phyloP scores from a whole-genome alignment of 805 yeast genomes.

The Lipomyces mesembrius region DNA sequence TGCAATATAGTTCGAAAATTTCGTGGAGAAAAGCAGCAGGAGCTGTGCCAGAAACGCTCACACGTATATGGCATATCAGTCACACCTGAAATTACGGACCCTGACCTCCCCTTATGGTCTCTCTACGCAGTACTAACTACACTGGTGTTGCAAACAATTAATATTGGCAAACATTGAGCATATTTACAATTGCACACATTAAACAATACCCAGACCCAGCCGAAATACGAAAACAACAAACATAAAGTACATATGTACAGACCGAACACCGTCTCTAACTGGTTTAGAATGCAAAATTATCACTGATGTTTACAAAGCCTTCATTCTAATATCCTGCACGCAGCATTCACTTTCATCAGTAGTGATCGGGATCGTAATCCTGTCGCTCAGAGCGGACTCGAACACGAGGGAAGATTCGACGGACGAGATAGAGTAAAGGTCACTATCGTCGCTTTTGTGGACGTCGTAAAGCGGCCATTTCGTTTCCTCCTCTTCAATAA shows the following conservation, averaged over 20 bases:
- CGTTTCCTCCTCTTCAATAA: constrained; percentile 10
- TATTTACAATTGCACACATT: not conserved
- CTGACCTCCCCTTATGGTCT: no score
- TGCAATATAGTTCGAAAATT: not conserved
- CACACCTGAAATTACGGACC: not conserved
- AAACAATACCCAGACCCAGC: not conserved
- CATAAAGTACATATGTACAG: not conserved
- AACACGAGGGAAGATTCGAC: not conserved
- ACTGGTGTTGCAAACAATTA: no score
- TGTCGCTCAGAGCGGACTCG: not conserved
- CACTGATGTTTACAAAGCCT: not conserved
- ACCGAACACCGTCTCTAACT: not conserved
- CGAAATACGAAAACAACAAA: not conserved
- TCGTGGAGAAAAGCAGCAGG: not conserved
- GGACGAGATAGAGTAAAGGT: constrained; percentile 8
- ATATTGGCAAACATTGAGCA: not conserved
- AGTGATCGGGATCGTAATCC: constrained; percentile 5
- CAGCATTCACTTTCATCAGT: not conserved
- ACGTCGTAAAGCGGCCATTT: constrained; percentile 12
- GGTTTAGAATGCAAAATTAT: not conserved
- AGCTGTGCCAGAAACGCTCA: not conserved
- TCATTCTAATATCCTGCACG: not conserved
- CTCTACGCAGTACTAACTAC: not conserved
- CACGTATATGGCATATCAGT: not conserved
- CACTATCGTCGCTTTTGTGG: constrained; percentile 11